Base-by-base conservation (phyloP, 805 yeast species). In the Kodamaea laetipori region DNA sequence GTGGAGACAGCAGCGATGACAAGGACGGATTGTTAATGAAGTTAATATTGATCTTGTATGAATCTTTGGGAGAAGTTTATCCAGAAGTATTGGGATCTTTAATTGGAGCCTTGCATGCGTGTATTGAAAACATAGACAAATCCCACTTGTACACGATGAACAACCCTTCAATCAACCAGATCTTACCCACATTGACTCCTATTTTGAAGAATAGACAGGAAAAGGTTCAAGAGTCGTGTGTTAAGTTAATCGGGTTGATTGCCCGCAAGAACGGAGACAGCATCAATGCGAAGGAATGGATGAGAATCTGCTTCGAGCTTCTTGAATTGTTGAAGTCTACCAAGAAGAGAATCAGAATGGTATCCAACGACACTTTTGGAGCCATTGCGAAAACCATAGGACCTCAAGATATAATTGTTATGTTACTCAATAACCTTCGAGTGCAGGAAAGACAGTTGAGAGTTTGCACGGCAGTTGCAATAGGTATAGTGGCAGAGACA, bases 381-480 rank as follows among this genome's bases (percentile, higher is more conserved):
- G 77, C 78, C 40, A 90, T 94, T 48, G 90, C 99, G 0, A 79
- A 78, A 49, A 95, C 96, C 0, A 84, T 94, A 38, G 99, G 99
- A 0, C 99, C 99, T 0, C 94, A 88, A 48, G 98, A 94, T 61
- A 95, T 94, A 3, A 64, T 94, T 15, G 90, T 84, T 1, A 84
- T 95, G 45, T 68, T 94, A 27, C 66, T 94, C 44, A 88, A 86
- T 54, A 92, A 92, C 54, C 69, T 94, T 51, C 77, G 87, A 47
- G 95, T 90, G 6, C 98, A 92, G 60, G 98, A 94, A 59, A 86
- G 99, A 58, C 99, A 94, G 66, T 73, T 88, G 32, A 83, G 99
- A 58, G 96, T 94, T 6, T 92, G 97, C 61, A 89, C 98, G 0
- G 97, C 99, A 4, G 97, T 94, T 31, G 99, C 99, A 0, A 87